Percentiles rank a stretch among this genome's conserved stretches.
phyloP scores from a whole-genome alignment of 768 basidiomycete species.

The Leccinum fibrillosum region DNA sequence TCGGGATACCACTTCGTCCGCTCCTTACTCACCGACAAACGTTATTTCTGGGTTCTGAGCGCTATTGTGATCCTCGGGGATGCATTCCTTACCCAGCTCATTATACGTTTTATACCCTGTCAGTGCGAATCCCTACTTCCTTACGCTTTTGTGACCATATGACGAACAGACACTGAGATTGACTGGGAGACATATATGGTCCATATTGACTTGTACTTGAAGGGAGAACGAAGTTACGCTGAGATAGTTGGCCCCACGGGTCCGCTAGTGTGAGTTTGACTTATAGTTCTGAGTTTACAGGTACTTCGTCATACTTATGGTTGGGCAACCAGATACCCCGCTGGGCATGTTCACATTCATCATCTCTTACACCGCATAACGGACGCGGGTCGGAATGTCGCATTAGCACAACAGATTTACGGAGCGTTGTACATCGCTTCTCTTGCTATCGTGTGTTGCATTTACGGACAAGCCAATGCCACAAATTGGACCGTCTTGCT shows the following conservation, averaged over 20 bases:
- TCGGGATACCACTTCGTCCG: slow-evolving; percentile 5
- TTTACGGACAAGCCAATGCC: slow-evolving; percentile 61
- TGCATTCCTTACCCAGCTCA: slow-evolving; percentile 71
- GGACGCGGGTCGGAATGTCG: slow-evolving; percentile 54
- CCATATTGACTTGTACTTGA: slow-evolving; percentile 74
- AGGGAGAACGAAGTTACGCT: slow-evolving; percentile 82
- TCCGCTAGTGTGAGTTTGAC: slow-evolving; percentile 71
- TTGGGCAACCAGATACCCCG: slow-evolving; percentile 71
- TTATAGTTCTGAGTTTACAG: too few relatives aligned
- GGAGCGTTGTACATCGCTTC: slow-evolving; percentile 67
- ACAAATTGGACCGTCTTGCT: slow-evolving; percentile 74
- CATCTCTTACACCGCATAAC: slow-evolving; percentile 64
- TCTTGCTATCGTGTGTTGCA: slow-evolving; percentile 58
- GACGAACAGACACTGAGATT: slow-evolving; percentile 86
- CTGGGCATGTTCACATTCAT: slow-evolving; percentile 87
- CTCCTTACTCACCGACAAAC: slow-evolving; percentile 43
- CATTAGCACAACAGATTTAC: slow-evolving; percentile 75
- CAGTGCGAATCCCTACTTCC: slow-evolving; percentile 30
- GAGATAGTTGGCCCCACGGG: slow-evolving; percentile 87
- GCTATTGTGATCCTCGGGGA: slow-evolving; percentile 68
- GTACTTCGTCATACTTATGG: neutral
- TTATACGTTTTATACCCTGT: slow-evolving; percentile 85
- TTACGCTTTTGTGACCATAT: slow-evolving; percentile 14
- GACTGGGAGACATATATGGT: slow-evolving; percentile 97
- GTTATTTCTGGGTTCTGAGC: slow-evolving; percentile 68